Percentiles rank a stretch among this genome's conserved stretches.
These are phyloP conservation scores for Penicillium ochrochloron DNA, from an alignment of 495 filamentous ascomycete species.

Conservation along the genomic window DNA sequence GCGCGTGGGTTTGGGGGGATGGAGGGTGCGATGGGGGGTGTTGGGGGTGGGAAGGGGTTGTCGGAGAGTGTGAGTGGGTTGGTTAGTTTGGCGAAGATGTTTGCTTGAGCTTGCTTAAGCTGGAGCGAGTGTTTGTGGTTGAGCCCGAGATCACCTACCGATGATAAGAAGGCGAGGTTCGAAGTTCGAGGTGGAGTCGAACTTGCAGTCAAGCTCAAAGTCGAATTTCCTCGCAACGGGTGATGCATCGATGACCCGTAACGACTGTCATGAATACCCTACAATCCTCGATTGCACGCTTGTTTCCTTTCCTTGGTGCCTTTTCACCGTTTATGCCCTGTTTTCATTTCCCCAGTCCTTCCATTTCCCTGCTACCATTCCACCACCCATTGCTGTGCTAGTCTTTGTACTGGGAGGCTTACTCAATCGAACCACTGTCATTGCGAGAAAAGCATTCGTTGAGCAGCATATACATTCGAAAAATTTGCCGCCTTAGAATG, in stretches of 20 bases:
- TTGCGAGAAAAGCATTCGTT: constrained; percentile 14
- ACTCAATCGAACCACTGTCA: constrained; percentile 15
- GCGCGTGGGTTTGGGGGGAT: constrained; percentile 27
- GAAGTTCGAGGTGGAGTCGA: background rate
- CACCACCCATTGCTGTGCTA: background rate
- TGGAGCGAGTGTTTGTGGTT: background rate
- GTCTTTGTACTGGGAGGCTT: constrained; percentile 22
- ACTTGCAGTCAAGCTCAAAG: background rate
- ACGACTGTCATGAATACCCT: constrained; percentile 28
- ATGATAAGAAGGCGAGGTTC: background rate
- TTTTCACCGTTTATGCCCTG: background rate
- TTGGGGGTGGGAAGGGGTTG: constrained; percentile 32
- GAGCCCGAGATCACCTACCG: background rate
- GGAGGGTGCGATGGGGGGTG: constrained; percentile 23
- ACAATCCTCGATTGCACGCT: constrained; percentile 14
- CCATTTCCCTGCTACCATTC: background rate
- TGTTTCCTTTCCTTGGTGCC: background rate
- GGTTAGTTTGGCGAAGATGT: constrained; percentile 67
- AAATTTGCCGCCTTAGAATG: constrained; percentile 3
- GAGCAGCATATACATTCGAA: constrained; percentile 6
- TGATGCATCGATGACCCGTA: constrained; percentile 5
- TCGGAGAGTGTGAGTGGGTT: constrained; percentile 54
- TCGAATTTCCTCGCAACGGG: background rate
- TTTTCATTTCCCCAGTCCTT: background rate
- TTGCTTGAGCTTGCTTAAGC: constrained; percentile 46